Evolutionary conservation across 1,139 yeast species (phyloP).

Genomic region (Petasospora rhodanensis): DNA sequence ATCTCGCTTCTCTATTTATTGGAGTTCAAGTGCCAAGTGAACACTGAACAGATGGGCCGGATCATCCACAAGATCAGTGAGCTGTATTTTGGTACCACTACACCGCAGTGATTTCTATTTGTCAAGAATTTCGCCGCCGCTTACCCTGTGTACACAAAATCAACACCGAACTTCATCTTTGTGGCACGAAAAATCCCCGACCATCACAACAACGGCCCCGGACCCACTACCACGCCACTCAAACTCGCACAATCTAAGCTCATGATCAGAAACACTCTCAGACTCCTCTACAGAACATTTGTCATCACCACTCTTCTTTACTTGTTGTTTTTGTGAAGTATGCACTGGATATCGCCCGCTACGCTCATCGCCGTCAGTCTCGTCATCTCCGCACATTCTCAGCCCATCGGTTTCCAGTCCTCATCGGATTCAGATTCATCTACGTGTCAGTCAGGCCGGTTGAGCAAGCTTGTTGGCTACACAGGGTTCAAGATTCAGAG

Average conservation of each 20-base stretch:
- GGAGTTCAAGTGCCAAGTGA: conserved; percentile 29
- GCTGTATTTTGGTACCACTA: conserved; percentile 2
- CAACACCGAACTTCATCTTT: too few relatives aligned
- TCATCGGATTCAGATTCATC: conserved; percentile 1
- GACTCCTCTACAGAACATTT: conserved; percentile 6
- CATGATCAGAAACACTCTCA: conserved; percentile 13
- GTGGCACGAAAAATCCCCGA: too few relatives aligned
- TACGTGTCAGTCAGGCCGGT: conserved; percentile 3
- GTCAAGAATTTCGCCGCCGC: too few relatives aligned
- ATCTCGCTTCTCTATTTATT: conserved; percentile 39
- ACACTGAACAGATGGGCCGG: conserved; percentile 4
- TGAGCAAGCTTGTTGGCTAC: conserved; percentile 26
- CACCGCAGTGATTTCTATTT: too few relatives aligned
- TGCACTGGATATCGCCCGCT: not conserved
- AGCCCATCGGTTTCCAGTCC: not conserved
- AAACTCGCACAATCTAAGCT: not conserved
- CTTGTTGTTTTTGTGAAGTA: conserved; percentile 6
- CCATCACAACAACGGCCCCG: too few relatives aligned
- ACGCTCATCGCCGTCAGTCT: too few relatives aligned
- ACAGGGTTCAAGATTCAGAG: conserved; percentile 59
- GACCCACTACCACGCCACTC: too few relatives aligned
- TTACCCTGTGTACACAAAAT: too few relatives aligned
- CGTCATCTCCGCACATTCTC: not conserved
- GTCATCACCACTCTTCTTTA: conserved; percentile 6
- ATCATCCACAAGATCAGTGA: conserved; percentile 9